Conservation (phyloP, 148 eudicot species). For the Cornus suecica region DNA sequence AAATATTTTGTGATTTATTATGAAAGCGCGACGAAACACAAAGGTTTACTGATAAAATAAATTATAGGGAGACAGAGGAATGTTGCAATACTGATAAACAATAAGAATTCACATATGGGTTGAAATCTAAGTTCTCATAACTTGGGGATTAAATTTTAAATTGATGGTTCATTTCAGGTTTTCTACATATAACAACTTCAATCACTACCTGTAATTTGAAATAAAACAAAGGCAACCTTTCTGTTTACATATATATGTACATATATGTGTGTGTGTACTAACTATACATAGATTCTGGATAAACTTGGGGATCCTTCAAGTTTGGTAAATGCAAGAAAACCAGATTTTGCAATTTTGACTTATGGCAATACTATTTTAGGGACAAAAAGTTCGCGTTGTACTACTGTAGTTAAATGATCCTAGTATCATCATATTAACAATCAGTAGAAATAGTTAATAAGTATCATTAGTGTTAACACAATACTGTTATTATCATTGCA, state of each 20-base stretch:
- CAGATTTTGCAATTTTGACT: neutral
- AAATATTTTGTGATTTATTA: neutral
- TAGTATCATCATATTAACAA: too few relatives aligned
- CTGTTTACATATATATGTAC: too few relatives aligned
- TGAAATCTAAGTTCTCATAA: neutral
- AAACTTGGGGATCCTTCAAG: neutral
- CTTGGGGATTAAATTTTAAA: neutral
- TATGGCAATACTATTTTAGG: neutral
- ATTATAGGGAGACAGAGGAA: neutral
- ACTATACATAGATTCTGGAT: neutral
- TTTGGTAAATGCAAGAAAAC: neutral
- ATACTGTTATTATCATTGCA: neutral
- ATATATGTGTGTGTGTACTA: too few relatives aligned
- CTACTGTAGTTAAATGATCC: neutral
- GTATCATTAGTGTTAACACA: too few relatives aligned
- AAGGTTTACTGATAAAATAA: neutral
- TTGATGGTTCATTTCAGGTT: neutral
- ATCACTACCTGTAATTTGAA: neutral
- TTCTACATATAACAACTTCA: neutral
- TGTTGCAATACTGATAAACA: neutral
- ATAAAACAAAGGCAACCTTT: neutral
- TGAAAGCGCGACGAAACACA: neutral
- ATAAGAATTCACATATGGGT: conserved; percentile 3
- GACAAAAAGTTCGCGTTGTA: neutral
- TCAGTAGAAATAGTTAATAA: too few relatives aligned